Evolutionary conservation across 495 filamentous ascomycete genomes (phyloP).

Genomic region (Bathelium albidoporum): DNA sequence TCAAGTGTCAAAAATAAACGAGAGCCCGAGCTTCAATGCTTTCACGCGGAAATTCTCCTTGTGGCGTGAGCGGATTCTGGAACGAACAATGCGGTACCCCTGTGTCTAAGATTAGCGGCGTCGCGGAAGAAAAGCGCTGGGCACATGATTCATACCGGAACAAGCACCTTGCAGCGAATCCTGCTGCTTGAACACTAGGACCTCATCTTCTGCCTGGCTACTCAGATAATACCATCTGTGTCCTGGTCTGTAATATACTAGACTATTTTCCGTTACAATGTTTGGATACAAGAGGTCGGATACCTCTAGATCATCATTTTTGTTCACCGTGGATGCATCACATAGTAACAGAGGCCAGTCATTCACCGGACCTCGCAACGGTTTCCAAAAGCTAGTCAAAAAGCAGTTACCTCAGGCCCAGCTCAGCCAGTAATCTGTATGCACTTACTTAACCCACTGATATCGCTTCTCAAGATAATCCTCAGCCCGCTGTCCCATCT

Average conservation of each 20-base stretch:
- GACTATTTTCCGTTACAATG: conserved; percentile 9
- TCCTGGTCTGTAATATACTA: conserved; percentile 4
- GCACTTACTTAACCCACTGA: background rate
- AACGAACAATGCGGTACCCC: background rate
- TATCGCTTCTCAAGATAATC: background rate
- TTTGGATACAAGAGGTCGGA: conserved; percentile 10
- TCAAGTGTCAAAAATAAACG: too few relatives aligned
- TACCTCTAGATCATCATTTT: conserved; percentile 6
- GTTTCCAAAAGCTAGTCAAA: conserved; percentile 17
- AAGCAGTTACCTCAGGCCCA: background rate
- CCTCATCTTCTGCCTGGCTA: background rate
- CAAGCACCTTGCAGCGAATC: background rate
- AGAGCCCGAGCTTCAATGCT: conserved; percentile 5
- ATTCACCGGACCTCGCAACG: conserved; percentile 10
- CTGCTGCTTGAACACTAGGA: conserved; percentile 6
- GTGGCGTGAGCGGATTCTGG: background rate
- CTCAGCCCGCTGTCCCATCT: background rate
- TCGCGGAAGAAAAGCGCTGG: background rate
- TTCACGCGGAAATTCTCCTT: background rate
- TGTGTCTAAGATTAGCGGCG: background rate
- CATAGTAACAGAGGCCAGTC: conserved; percentile 13
- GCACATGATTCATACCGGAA: background rate
- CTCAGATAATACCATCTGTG: background rate
- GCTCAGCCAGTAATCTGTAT: background rate
- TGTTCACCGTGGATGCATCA: conserved; percentile 6